A percentile compares a stretch with the other conserved stretches of the same genome.
These are phyloP conservation scores for Cystofilobasidium capitatum DNA, from an alignment of 768 basidiomycete genomes.

Conservation along the genomic window DNA sequence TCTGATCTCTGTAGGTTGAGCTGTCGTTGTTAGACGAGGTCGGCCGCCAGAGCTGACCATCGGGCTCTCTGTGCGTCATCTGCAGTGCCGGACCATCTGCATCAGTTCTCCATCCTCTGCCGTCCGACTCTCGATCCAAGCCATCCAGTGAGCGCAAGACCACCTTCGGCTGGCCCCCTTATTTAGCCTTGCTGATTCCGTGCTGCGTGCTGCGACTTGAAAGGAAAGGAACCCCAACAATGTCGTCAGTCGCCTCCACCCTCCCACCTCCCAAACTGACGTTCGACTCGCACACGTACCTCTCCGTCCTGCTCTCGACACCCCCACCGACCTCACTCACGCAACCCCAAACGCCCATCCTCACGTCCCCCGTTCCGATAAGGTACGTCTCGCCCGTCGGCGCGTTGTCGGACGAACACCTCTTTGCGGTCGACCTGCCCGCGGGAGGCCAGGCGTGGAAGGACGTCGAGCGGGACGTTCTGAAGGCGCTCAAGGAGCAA, in stretches of 20 bases:
- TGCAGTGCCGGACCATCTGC: no score
- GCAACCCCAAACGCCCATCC: not conserved
- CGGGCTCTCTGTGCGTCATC: no score
- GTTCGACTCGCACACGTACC: not conserved
- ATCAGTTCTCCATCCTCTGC: no score
- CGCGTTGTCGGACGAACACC: slow-evolving; percentile 11
- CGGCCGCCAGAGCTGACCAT: no score
- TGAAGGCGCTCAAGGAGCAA: not conserved
- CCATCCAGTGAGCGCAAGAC: no score
- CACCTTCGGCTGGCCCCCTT: no score
- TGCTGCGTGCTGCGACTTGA: no score
- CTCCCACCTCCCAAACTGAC: not conserved
- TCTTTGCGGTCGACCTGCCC: not conserved
- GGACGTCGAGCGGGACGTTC: not conserved
- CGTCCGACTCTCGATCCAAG: no score
- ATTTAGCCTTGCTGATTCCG: no score
- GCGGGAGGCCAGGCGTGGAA: not conserved
- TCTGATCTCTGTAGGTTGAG: no score
- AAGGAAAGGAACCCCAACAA: no score
- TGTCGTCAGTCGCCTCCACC: not conserved
- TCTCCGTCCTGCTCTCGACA: not conserved
- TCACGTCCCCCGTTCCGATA: not conserved
- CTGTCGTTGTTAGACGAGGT: no score
- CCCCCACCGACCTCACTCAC: not conserved
- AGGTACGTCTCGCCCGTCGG: slow-evolving; percentile 14